phyloP scores from a whole-genome alignment of 176 grass and related monocot genomes.

The Areca catechu region DNA sequence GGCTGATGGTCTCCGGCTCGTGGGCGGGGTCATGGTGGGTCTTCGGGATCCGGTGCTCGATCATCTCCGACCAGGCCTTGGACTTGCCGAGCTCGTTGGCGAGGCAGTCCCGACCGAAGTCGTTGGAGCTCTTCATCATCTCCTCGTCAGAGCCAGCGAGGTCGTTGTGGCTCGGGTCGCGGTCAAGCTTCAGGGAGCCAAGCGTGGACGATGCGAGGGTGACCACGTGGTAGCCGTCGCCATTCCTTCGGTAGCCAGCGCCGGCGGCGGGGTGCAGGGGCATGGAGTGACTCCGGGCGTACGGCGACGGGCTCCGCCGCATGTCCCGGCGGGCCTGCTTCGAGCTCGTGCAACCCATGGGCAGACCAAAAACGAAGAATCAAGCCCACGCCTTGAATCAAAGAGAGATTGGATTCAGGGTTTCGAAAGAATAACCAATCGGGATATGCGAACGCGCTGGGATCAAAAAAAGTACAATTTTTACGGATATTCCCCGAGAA shows the following conservation, averaged over 20 bases:
- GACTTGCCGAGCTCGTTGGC: constrained; percentile 2
- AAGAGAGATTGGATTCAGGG: too few relatives aligned
- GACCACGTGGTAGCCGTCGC: constrained; percentile 38
- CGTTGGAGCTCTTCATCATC: constrained; percentile 47
- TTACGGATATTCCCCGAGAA: too few relatives aligned
- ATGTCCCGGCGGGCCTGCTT: constrained; percentile 45
- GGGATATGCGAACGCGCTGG: too few relatives aligned
- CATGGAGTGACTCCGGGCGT: constrained; percentile 36
- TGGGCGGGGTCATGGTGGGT: constrained; percentile 43
- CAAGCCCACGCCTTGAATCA: too few relatives aligned
- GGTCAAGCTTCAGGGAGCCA: constrained; percentile 63
- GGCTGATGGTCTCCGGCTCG: constrained; percentile 83
- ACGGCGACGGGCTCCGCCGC: constrained; percentile 27
- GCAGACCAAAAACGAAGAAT: constrained; percentile 1
- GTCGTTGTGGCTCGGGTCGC: not conserved
- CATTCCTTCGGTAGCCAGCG: too few relatives aligned
- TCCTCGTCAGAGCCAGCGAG: constrained; percentile 30
- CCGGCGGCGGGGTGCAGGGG: not conserved
- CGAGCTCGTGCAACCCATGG: constrained; percentile 83
- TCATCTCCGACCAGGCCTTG: constrained; percentile 25
- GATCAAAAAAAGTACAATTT: too few relatives aligned
- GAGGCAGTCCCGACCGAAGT: not conserved
- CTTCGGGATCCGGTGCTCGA: constrained; percentile 26
- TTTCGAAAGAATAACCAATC: too few relatives aligned
- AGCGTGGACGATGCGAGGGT: constrained; percentile 74